These are phyloP conservation scores for Celoporthe dispersa DNA, from an alignment of 2,329 filamentous ascomycete genomes.

Conservation along the genomic window DNA sequence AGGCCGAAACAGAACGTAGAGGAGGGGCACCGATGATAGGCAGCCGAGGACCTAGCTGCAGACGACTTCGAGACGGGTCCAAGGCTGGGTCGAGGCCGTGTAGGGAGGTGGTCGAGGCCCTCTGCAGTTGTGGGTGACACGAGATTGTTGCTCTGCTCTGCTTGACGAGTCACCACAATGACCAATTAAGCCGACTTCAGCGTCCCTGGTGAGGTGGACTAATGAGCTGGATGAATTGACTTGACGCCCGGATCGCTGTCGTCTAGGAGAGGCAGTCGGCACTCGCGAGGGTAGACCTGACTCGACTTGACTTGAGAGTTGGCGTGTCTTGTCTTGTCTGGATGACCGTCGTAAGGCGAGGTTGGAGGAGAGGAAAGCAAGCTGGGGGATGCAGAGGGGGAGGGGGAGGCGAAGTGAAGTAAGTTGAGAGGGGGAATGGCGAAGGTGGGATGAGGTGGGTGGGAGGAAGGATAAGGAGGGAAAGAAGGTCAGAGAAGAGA, in stretches of 20 bases:
- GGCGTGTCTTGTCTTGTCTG: conserved; percentile 20
- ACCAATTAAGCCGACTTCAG: conserved; percentile 23
- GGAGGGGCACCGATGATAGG: conserved; percentile 9
- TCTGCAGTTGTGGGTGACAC: conserved; percentile 8
- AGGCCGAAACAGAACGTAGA: conserved; percentile 13
- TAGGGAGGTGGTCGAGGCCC: conserved; percentile 23
- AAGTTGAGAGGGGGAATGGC: conserved; percentile 18
- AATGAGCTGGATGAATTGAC: conserved; percentile 10
- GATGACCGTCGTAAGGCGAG: conserved; percentile 22
- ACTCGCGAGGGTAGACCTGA: conserved; percentile 17
- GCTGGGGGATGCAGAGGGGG: conserved; percentile 9
- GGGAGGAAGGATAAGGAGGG: conserved; percentile 29
- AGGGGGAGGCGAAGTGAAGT: conserved; percentile 28
- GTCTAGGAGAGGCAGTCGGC: conserved; percentile 16
- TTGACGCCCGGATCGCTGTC: conserved; percentile 19
- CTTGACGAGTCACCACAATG: conserved; percentile 22
- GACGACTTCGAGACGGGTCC: conserved; percentile 26
- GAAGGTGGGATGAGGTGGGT: conserved; percentile 27
- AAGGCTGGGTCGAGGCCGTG: conserved; percentile 22
- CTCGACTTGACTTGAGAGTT: conserved; percentile 14
- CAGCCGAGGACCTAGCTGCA: conserved; percentile 22
- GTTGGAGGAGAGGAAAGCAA: conserved; percentile 27
- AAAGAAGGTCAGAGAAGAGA: conserved; percentile 30
- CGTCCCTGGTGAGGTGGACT: conserved; percentile 16
- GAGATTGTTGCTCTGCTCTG: conserved; percentile 15